A percentile compares a stretch with the other conserved stretches of the same genome.
Evolutionary conservation across 2,329 filamentous ascomycete species (phyloP).

Genomic region (Fusarium guadeloupense): DNA sequence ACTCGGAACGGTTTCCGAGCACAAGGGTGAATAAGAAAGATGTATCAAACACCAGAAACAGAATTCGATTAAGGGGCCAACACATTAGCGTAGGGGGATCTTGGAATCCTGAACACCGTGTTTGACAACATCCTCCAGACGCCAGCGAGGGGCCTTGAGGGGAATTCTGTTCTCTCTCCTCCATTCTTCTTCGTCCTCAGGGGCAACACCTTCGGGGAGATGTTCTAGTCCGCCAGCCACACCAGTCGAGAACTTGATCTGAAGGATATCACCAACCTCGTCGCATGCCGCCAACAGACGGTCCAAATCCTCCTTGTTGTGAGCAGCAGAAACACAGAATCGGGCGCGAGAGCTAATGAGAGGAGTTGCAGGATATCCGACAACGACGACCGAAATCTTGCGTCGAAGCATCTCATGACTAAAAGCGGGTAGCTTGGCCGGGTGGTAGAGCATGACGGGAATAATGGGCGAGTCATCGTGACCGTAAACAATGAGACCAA

Average conservation of each 20-base stretch:
- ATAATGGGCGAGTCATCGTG: conserved; percentile 99
- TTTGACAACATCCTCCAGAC: conserved; percentile 81
- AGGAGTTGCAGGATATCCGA: conserved; percentile 95
- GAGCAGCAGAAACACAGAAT: conserved; percentile 94
- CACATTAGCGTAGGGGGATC: conserved; percentile 69
- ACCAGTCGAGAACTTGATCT: conserved; percentile 97
- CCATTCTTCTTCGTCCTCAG: conserved; percentile 77
- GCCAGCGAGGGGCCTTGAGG: conserved; percentile 81
- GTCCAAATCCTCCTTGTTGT: conserved; percentile 98
- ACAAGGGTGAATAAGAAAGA: conserved; percentile 25
- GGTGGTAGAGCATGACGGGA: conserved; percentile 92
- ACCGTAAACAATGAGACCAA: conserved; percentile 96
- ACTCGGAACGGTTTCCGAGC: conserved; percentile 27
- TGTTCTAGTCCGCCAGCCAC: conserved; percentile 87
- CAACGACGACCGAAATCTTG: conserved; percentile 96
- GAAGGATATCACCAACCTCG: conserved; percentile 88
- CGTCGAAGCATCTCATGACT: conserved; percentile 98
- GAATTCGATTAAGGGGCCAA: conserved; percentile 23
- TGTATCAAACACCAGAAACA: conserved; percentile 41
- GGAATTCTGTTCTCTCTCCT: conserved; percentile 70
- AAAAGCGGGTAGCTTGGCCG: conserved; percentile 98
- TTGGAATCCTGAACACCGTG: conserved; percentile 81
- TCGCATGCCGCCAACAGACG: conserved; percentile 88
- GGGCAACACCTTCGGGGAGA: conserved; percentile 74
- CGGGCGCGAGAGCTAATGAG: conserved; percentile 93